Percentiles rank a stretch among this genome's conserved stretches.
These are phyloP conservation scores for Diaporthe vexans DNA, from an alignment of 2,329 filamentous ascomycete genomes.

Conservation along the genomic window DNA sequence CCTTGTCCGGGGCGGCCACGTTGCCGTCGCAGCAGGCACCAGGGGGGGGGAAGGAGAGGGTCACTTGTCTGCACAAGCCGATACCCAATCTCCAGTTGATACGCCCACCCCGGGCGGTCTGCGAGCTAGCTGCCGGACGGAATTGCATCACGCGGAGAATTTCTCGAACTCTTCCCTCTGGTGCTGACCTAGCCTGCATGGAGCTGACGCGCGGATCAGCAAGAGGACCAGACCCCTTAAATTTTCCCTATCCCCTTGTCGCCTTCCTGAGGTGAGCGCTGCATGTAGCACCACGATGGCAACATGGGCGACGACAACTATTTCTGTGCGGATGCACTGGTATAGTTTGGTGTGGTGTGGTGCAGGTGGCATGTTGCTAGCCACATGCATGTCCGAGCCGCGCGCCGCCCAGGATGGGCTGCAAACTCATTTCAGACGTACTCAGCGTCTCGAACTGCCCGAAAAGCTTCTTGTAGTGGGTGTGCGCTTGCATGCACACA, in stretches of 20 bases:
- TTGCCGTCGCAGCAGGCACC: slow-evolving; percentile 29
- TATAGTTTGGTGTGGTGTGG: slow-evolving; percentile 9
- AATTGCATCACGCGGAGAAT: slow-evolving; percentile 36
- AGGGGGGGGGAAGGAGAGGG: slow-evolving; percentile 1
- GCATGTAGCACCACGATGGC: background rate
- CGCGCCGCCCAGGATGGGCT: slow-evolving; percentile 26
- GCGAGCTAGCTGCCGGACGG: slow-evolving; percentile 21
- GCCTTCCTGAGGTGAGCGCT: slow-evolving; percentile 8
- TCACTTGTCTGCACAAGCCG: slow-evolving; percentile 7
- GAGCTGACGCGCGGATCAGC: slow-evolving; percentile 42
- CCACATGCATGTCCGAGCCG: slow-evolving; percentile 30
- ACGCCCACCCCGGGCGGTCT: slow-evolving; percentile 20
- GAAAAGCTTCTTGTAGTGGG: slow-evolving; percentile 13
- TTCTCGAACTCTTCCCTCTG: slow-evolving; percentile 24
- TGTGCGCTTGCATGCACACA: slow-evolving; percentile 2
- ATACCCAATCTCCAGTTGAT: slow-evolving; percentile 26
- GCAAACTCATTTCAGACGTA: slow-evolving; percentile 34
- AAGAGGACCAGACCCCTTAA: slow-evolving; percentile 40
- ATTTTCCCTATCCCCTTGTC: slow-evolving; percentile 33
- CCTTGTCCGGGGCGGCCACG: slow-evolving; percentile 33
- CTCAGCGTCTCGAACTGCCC: slow-evolving; percentile 14
- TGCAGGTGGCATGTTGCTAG: slow-evolving; percentile 8
- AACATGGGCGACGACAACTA: background rate
- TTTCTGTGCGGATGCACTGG: background rate
- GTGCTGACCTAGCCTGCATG: slow-evolving; percentile 36